A percentile compares a stretch with the other conserved stretches of the same genome.
Evolutionary conservation across 768 basidiomycete genomes (phyloP).

Genomic region (Trametes sanguinea): DNA sequence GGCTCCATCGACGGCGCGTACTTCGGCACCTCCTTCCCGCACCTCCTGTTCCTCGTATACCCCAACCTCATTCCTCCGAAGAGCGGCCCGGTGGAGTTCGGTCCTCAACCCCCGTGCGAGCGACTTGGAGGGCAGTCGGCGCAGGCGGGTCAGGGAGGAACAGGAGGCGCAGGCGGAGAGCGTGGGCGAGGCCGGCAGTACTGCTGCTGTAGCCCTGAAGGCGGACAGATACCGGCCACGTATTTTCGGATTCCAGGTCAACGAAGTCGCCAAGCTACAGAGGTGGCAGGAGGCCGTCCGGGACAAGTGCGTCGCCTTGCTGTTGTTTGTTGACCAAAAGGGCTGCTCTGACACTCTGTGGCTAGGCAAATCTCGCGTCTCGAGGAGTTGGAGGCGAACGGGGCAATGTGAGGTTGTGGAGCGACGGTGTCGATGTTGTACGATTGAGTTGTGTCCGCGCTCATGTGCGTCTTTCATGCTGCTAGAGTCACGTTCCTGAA

Average conservation of each 20-base stretch:
- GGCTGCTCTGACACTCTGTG: not conserved
- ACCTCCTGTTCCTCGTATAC: constrained; percentile 96
- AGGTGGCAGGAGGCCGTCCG: constrained; percentile 95
- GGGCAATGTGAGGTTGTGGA: not conserved
- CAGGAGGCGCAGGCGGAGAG: constrained; percentile 50
- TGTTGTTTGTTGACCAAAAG: not conserved
- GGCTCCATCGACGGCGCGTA: constrained; percentile 98
- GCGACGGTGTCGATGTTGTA: not conserved
- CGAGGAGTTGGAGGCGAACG: constrained; percentile 39
- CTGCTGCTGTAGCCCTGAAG: constrained; percentile 81
- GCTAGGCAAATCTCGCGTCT: constrained; percentile 45
- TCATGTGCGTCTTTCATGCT: not conserved
- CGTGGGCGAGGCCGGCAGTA: constrained; percentile 70
- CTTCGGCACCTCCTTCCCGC: constrained; percentile 97
- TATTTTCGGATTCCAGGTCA: constrained; percentile 96
- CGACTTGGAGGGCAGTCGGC: constrained; percentile 34
- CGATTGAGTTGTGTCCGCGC: not conserved
- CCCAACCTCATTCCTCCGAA: constrained; percentile 91
- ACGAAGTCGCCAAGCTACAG: constrained; percentile 91
- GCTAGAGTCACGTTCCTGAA: not conserved
- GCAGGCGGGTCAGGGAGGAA: constrained; percentile 48
- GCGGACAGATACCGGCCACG: constrained; percentile 90
- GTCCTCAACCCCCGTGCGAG: constrained; percentile 30
- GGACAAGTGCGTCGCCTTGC: constrained; percentile 61
- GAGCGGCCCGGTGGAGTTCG: constrained; percentile 49